Percentiles rank a stretch among this genome's conserved stretches.
These are phyloP conservation scores for Fusarium abutilonis DNA, from an alignment of 2,329 filamentous ascomycete genomes.

Conservation along the genomic window DNA sequence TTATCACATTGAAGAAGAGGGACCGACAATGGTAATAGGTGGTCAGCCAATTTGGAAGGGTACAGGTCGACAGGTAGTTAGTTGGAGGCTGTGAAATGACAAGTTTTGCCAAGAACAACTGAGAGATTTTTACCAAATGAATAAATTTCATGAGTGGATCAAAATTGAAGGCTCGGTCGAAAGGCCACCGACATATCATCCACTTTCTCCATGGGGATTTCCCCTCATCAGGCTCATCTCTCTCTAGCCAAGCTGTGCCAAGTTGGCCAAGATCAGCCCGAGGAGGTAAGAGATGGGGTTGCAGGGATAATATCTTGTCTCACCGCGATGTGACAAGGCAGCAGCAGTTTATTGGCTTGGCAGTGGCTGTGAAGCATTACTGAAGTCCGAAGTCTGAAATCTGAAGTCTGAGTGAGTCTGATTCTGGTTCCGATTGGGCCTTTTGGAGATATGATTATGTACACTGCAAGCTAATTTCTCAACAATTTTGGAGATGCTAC, in stretches of 20 bases:
- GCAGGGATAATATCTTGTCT: neutral
- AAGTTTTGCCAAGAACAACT: neutral
- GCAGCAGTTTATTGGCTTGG: neutral
- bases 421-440: neutral
- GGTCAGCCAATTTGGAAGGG: too few relatives aligned
- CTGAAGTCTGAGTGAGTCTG: too few relatives aligned
- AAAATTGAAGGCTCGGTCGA: neutral
- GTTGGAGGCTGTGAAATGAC: too few relatives aligned
- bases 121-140: neutral
- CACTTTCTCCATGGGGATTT: neutral
- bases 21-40: neutral
- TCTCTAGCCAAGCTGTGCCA: too few relatives aligned
- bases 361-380: too few relatives aligned
- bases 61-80: too few relatives aligned
- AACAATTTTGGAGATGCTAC: neutral
- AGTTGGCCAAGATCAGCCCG: neutral
- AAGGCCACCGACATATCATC: neutral
- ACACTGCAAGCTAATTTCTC: neutral
- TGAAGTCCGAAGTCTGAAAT: too few relatives aligned
- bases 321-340: conserved; percentile 14
- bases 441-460: neutral
- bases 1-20: conserved; percentile 22
- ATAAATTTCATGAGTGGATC: neutral
- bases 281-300: neutral
- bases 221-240: neutral